Base-by-base conservation (phyloP, 176 grass and related monocot genomes). In the Oryza nivara region DNA sequence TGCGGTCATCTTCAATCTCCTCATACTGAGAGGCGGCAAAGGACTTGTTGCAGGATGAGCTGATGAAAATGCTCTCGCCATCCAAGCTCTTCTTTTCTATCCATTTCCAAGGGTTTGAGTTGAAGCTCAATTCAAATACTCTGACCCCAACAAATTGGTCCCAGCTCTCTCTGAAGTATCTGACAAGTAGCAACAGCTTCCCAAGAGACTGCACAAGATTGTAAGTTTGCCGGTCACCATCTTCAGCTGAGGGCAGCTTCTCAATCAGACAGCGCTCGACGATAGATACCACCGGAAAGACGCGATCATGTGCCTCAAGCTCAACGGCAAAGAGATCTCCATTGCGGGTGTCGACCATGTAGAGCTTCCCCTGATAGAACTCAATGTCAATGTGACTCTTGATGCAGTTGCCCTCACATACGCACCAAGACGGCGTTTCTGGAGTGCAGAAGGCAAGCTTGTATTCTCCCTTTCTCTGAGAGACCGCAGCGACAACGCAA, bases 341-440 rank as follows among this genome's bases (percentile, higher is more conserved):
- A 4, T 15, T 43, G n/a, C 34, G n/a, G 36, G 3, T 78, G 58
- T 63, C 34, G 20, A 78, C 75, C 12, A 43, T 10, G n/a, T 78
- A 78, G 75, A 78, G 75, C 58, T 78, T 78, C 56, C 36, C 75
- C 34, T 28, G 20, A 22, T 65, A 65, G 75, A 78, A 77, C 54
- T 54, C 74, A 76, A 76, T 54, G 32, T 76, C 74, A 60, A 54
- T 11, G 51, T 38, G 34, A 19, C 74, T 60, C 28, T 60, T 76
- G 74, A 76, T 76, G 74, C 74, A 76, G 16, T 60, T 60, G 74
- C 74, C 51, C 51, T 76, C 51, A 12, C 51, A 76, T 36, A 76
- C 14, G 32, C 74, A 76, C 74, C 74, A 76, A 3, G 74, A 76
- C 10, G 34, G 47, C 74, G 56, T 60, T 22, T 22, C 51, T 36